These are phyloP conservation scores for Kodamaea kakaduensis DNA, from an alignment of 805 yeast genomes.

Conservation along the genomic window DNA sequence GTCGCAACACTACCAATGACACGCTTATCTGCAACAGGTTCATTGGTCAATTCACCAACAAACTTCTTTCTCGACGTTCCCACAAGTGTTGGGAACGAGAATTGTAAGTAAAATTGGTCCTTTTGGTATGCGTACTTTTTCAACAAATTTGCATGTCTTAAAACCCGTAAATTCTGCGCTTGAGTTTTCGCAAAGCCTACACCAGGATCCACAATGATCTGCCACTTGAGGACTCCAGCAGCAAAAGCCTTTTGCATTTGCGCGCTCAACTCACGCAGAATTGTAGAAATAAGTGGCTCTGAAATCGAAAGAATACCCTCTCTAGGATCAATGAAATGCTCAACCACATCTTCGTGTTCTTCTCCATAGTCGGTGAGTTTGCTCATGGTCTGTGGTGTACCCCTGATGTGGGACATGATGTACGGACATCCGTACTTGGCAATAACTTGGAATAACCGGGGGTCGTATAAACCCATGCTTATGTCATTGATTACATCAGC, in stretches of 20 bases:
- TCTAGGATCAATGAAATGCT: slow-evolving; percentile 28
- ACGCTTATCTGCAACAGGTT: slow-evolving; percentile 54
- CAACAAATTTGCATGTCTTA: slow-evolving; percentile 47
- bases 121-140: slow-evolving; percentile 44
- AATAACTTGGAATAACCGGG: slow-evolving; percentile 60
- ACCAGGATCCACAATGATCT: slow-evolving; percentile 90
- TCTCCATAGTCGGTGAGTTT: slow-evolving; percentile 50
- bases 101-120: slow-evolving; percentile 35
- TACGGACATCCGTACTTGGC: slow-evolving; percentile 71
- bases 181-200: slow-evolving; percentile 88
- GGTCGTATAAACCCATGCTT: slow-evolving; percentile 73
- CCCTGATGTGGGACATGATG: slow-evolving; percentile 80
- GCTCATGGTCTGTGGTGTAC: slow-evolving; percentile 72
- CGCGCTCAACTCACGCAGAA: slow-evolving; percentile 60
- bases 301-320: slow-evolving; percentile 14
- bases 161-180: slow-evolving; percentile 63
- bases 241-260: slow-evolving; percentile 53
- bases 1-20: slow-evolving; percentile 74
- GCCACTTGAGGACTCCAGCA: slow-evolving; percentile 81
- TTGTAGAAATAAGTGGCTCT: slow-evolving; percentile 45
- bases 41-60: slow-evolving; percentile 69
- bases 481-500: slow-evolving; percentile 93
- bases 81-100: slow-evolving; percentile 61
- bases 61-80: slow-evolving; percentile 91
- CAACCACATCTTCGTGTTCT: slow-evolving; percentile 33